These are phyloP conservation scores for Rhizopogon vulgaris DNA, from an alignment of 768 basidiomycete species.

Conservation along the genomic window DNA sequence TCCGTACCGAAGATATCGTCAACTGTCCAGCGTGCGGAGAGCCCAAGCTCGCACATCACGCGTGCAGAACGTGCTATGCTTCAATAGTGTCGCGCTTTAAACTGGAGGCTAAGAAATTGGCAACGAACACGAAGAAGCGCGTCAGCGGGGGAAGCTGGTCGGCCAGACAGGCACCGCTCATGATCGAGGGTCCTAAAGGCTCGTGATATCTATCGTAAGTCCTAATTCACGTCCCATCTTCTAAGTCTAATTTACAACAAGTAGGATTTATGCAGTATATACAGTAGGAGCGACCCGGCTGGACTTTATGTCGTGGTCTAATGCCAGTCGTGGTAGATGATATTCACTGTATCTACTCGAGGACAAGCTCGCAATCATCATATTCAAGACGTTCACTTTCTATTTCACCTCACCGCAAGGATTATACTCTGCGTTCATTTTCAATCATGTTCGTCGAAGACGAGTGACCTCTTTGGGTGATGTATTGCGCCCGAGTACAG, in stretches of 20 bases:
- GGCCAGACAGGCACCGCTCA: not conserved
- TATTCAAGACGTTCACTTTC: not conserved
- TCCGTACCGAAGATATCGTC: slow-evolving; percentile 61
- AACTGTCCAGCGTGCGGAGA: slow-evolving; percentile 86
- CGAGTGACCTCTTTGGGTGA: no score
- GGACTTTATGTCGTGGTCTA: not conserved
- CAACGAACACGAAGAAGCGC: not conserved
- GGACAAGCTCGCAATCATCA: not conserved
- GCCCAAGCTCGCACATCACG: slow-evolving; percentile 83
- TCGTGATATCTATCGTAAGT: not conserved
- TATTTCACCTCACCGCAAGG: not conserved
- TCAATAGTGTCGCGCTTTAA: slow-evolving; percentile 21
- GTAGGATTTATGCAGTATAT: not conserved
- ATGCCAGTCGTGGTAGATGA: not conserved
- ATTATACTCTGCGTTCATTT: not conserved
- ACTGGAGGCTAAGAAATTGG: slow-evolving; percentile 10
- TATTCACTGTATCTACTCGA: not conserved
- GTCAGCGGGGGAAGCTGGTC: slow-evolving; percentile 3
- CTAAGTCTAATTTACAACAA: not conserved
- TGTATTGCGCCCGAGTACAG: not conserved
- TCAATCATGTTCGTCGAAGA: not conserved
- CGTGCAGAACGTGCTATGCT: slow-evolving; percentile 75
- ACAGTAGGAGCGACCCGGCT: not conserved
- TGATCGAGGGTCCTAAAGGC: slow-evolving; percentile 1
- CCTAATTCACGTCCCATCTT: not conserved